Base-by-base conservation (phyloP, 768 basidiomycete species). In the Leucosporidium yakuticum region DNA sequence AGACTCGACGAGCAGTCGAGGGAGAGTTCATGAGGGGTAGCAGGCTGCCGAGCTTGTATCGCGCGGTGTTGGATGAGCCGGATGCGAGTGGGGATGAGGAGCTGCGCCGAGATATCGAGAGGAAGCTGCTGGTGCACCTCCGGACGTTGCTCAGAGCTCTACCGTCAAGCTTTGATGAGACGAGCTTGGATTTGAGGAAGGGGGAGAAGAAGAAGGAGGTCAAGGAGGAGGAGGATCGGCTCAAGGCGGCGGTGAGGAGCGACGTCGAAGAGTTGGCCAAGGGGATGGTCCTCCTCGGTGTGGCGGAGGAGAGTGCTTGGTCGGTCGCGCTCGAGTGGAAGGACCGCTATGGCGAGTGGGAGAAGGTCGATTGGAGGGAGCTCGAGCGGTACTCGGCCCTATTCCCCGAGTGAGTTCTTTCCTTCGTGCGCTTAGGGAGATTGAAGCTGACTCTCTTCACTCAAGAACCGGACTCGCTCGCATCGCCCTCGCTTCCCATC, bases 261-360 rank as follows among this genome's bases (percentile, higher is more conserved):
- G 86, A 90, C 71, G 81, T 96, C 17, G 85, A 90, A 51, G 84
- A 85, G 23, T 79, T 96, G 39, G 83, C 90, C 2, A 81, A 84
- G 21, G 93, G 92, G 4, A 84, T 86, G 36, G 83, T 96, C 4
- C 79, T 95, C 9, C 81, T 99, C 25, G 81, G 82, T 21, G 83
- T 93, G 14, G 84, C 86, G 0, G 88, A 96, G 74, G 87, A 90
- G 74, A 77, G 87, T 31, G 91, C 89, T 0, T 99, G 96, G 95
- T 82, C 79, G 32, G 77, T 88, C 5, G 85, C 83, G 69, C 81
- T 97, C 54, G 91, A 98, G 75, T 83, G 85, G 69, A 84, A 81
- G 63, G 87, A 98, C 76, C 83, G 80, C 49, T 85, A 85, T 32
- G 81, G 82, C 8, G 81, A 90, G 12, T 83, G 91, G 91, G 75